Evolutionary conservation across 768 basidiomycete genomes (phyloP).

Genomic region (Sarcodon aspratus): DNA sequence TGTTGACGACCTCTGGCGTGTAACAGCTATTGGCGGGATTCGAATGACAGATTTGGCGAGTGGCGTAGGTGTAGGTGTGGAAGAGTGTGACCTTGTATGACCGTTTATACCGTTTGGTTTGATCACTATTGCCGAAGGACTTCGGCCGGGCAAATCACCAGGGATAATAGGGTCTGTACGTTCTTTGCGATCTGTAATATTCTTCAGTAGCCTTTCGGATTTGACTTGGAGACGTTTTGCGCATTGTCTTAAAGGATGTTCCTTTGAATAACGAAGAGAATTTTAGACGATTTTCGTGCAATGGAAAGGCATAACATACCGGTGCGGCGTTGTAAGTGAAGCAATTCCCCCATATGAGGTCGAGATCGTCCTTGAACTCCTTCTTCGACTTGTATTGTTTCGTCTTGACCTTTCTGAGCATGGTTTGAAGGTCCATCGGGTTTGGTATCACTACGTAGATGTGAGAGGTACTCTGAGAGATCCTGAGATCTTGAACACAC

Average conservation of each 20-base stretch:
- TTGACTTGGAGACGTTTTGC: slow-evolving; percentile 75
- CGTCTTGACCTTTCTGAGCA: slow-evolving; percentile 88
- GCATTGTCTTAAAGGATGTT: slow-evolving; percentile 78
- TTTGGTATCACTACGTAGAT: slow-evolving; percentile 64
- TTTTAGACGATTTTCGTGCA: neutral
- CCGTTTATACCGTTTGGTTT: slow-evolving; percentile 35
- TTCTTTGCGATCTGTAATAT: slow-evolving; percentile 85
- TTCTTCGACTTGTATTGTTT: slow-evolving; percentile 89
- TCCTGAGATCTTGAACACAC: slow-evolving; percentile 29
- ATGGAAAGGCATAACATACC: slow-evolving; percentile 35
- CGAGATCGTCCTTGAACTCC: slow-evolving; percentile 89
- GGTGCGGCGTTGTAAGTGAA: slow-evolving; percentile 84
- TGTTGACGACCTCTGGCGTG: slow-evolving; percentile 17
- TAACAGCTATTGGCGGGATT: slow-evolving; percentile 7
- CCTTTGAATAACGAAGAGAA: slow-evolving; percentile 27
- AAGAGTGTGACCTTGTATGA: slow-evolving; percentile 27
- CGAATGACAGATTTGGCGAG: slow-evolving; percentile 9
- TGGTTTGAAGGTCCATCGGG: slow-evolving; percentile 93
- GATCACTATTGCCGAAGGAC: slow-evolving; percentile 13
- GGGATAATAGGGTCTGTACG: slow-evolving; percentile 64
- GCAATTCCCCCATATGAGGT: slow-evolving; percentile 96
- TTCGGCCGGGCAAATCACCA: slow-evolving; percentile 19
- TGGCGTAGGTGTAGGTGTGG: slow-evolving; percentile 22
- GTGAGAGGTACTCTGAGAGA: neutral
- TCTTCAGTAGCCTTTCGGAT: slow-evolving; percentile 75